A percentile compares a stretch with the other conserved stretches of the same genome.
phyloP scores from a whole-genome alignment of 805 yeast species.

The Pichia nakasei region DNA sequence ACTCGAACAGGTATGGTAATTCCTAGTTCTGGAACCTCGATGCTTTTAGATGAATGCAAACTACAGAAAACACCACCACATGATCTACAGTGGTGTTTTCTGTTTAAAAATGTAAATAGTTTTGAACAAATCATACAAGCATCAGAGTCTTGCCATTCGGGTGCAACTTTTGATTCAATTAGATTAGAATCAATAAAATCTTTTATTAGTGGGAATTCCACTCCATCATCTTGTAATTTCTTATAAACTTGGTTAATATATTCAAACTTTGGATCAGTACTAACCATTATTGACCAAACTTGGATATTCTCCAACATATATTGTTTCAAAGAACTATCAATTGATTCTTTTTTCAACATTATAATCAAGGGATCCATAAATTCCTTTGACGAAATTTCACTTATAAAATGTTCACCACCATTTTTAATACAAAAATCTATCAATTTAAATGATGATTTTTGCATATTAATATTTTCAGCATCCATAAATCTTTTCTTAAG shows the following conservation, averaged over 20 bases:
- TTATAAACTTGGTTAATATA: constrained; percentile 58
- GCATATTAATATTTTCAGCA: constrained; percentile 66
- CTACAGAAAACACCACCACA: constrained; percentile 95
- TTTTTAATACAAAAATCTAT: constrained; percentile 86
- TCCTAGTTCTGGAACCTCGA: constrained; percentile 75
- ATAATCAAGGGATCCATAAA: constrained; percentile 73
- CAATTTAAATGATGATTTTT: constrained; percentile 64
- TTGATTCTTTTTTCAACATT: constrained; percentile 26
- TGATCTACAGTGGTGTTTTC: constrained; percentile 94
- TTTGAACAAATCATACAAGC: constrained; percentile 91
- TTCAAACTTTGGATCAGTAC: constrained; percentile 52
- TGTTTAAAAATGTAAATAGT: constrained; percentile 67
- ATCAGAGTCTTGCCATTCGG: constrained; percentile 95
- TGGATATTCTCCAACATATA: constrained; percentile 58
- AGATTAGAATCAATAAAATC: constrained; percentile 36
- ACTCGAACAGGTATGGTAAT: constrained; percentile 86
- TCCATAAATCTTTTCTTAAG: constrained; percentile 62
- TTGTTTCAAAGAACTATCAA: constrained; percentile 45
- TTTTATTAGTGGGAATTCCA: constrained; percentile 51
- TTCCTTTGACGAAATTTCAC: constrained; percentile 73
- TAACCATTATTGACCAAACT: constrained; percentile 70
- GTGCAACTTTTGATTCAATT: constrained; percentile 86
- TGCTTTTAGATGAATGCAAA: constrained; percentile 65
- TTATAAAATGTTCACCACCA: constrained; percentile 79
- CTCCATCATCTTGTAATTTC: constrained; percentile 52